A percentile compares a stretch with the other conserved stretches of the same genome.
Conservation (phyloP, 305 asterid species). For the Fraxinus latifolia region DNA sequence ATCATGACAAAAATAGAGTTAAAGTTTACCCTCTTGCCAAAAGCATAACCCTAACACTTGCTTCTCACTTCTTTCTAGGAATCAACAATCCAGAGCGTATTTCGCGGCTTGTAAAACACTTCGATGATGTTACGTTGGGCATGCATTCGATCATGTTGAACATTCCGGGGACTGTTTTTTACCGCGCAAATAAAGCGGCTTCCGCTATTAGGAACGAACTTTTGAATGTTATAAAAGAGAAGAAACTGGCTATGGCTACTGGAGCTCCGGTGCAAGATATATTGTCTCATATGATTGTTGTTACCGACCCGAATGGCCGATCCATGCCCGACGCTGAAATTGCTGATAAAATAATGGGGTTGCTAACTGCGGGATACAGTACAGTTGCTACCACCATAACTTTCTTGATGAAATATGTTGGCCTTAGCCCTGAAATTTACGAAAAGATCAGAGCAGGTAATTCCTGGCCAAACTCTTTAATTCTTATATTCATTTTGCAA, state of each 20-base stretch:
- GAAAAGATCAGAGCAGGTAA: conserved; percentile 31
- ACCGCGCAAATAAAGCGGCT: conserved; percentile 40
- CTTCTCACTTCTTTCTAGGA: conserved; percentile 39
- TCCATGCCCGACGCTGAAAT: conserved; percentile 36
- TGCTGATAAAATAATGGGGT: conserved; percentile 47
- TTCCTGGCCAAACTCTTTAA: neutral
- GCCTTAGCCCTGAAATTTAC: conserved; percentile 34
- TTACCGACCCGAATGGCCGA: conserved; percentile 23
- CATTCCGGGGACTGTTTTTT: conserved; percentile 35
- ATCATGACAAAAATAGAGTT: conserved; percentile 23
- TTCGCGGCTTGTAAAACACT: conserved; percentile 29
- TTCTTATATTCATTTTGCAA: no score
- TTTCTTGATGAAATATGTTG: conserved; percentile 46
- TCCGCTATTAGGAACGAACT: conserved; percentile 37
- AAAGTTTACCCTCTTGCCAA: conserved; percentile 33
- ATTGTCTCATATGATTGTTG: conserved; percentile 39
- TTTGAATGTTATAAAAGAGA: conserved; percentile 32
- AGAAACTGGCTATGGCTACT: conserved; percentile 29
- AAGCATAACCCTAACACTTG: conserved; percentile 31
- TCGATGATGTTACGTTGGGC: conserved; percentile 37
- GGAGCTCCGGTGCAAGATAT: conserved; percentile 33
- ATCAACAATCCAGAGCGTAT: conserved; percentile 32
- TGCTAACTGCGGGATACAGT: conserved; percentile 47
- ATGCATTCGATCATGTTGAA: conserved; percentile 39
- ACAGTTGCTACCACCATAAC: conserved; percentile 43